These are phyloP conservation scores for Mycena alexandri DNA, from an alignment of 768 basidiomycete species.

Conservation along the genomic window DNA sequence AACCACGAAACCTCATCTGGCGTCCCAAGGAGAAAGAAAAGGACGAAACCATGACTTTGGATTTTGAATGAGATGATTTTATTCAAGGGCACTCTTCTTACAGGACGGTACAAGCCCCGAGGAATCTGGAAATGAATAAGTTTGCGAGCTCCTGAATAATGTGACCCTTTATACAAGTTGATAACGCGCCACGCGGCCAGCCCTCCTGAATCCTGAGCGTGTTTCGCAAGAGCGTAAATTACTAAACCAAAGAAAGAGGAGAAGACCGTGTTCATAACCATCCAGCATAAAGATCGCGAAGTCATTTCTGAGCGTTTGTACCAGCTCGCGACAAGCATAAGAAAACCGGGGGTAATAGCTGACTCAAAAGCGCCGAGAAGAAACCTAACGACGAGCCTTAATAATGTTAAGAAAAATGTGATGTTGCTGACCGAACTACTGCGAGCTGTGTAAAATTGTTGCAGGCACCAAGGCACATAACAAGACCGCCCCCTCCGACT, in stretches of 20 bases:
- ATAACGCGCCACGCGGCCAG: slow-evolving; percentile 27
- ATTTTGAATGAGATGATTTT: not conserved
- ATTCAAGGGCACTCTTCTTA: not conserved
- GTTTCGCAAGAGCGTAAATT: slow-evolving; percentile 23
- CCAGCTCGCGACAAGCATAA: slow-evolving; percentile 21
- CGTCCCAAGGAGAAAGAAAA: slow-evolving; percentile 20
- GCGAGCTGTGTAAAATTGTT: slow-evolving; percentile 26
- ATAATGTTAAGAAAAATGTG: not conserved
- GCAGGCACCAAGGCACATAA: slow-evolving; percentile 24
- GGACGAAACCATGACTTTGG: slow-evolving; percentile 15
- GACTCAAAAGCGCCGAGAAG: slow-evolving; percentile 17
- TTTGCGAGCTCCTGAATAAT: not conserved
- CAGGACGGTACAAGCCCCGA: slow-evolving; percentile 24
- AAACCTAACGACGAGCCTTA: slow-evolving; percentile 3
- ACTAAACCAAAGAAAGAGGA: slow-evolving; percentile 21
- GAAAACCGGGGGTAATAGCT: slow-evolving; percentile 22
- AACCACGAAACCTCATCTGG: slow-evolving; percentile 25
- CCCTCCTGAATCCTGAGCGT: slow-evolving; percentile 22
- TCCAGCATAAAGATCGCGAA: slow-evolving; percentile 16
- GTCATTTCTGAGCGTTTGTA: slow-evolving; percentile 29
- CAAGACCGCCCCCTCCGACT: slow-evolving; percentile 17
- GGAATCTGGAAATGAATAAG: slow-evolving; percentile 13
- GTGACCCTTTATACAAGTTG: slow-evolving; percentile 6
- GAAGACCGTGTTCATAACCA: slow-evolving; percentile 23
- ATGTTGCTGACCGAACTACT: slow-evolving; percentile 8